A percentile compares a stretch with the other conserved stretches of the same genome.
Conservation (phyloP, 768 basidiomycete species). For the Postia placenta region DNA sequence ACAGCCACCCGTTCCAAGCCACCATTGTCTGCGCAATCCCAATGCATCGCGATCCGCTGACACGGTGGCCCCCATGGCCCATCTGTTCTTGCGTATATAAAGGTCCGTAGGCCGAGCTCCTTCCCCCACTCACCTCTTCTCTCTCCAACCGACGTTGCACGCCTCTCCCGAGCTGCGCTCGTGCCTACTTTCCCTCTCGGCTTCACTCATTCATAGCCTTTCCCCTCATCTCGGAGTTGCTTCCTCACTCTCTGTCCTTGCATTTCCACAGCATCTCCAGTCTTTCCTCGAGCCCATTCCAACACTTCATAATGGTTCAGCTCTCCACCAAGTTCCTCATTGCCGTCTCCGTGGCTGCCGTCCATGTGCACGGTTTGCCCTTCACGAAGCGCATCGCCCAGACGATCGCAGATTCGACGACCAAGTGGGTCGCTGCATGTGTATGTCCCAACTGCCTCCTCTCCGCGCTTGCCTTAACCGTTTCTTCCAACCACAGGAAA, state of each 20-base stretch:
- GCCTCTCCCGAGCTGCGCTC: constrained; percentile 7
- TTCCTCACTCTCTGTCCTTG: background rate
- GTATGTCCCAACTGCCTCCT: too few relatives aligned
- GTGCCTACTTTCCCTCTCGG: background rate
- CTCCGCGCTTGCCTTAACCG: background rate
- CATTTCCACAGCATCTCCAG: background rate
- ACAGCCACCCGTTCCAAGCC: too few relatives aligned
- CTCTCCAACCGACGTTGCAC: constrained; percentile 1
- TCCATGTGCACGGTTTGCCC: constrained; percentile 24
- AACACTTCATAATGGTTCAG: constrained; percentile 20
- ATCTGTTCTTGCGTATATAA: constrained; percentile 1
- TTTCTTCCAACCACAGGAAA: constrained; percentile 26
- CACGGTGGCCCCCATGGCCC: background rate
- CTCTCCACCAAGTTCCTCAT: constrained; percentile 30
- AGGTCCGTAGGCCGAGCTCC: background rate
- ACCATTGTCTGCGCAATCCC: too few relatives aligned
- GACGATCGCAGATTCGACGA: constrained; percentile 39
- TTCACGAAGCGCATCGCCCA: constrained; percentile 44
- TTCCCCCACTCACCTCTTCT: background rate
- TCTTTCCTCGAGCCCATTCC: background rate
- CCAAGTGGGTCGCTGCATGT: constrained; percentile 46
- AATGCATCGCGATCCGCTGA: too few relatives aligned
- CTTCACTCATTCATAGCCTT: constrained; percentile 2
- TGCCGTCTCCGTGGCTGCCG: constrained; percentile 22
- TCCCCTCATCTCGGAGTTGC: background rate